Conservation (phyloP, 1,284 basidiomycete species). For the Fomitopsis pinicola region DNA sequence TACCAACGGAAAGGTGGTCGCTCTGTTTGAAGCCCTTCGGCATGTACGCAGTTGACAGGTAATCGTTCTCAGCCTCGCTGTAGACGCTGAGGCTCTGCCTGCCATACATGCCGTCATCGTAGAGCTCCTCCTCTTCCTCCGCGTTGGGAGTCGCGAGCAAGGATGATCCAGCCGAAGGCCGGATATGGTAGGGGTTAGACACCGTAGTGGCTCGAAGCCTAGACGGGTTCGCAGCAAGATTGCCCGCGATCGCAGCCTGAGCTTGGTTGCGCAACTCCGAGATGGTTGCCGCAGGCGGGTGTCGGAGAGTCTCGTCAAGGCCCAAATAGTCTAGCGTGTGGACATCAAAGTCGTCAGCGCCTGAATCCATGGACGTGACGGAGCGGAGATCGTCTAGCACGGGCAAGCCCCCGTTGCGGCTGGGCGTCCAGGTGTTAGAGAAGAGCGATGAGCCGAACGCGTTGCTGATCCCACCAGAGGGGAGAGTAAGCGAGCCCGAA, state of each 20-base stretch:
- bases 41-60: constrained; percentile 53
- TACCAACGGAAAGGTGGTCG: constrained; percentile 53
- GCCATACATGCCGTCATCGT: constrained; percentile 59
- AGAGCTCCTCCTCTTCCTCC: constrained; percentile 68
- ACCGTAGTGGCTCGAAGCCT: constrained; percentile 87
- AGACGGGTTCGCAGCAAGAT: constrained; percentile 68
- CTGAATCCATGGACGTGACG: constrained; percentile 73
- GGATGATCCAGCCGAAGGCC: constrained; percentile 51
- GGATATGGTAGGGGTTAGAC: constrained; percentile 74
- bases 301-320: constrained; percentile 70
- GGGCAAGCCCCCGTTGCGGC: constrained; percentile 55
- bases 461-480: constrained; percentile 70
- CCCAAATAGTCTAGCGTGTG: constrained; percentile 95
- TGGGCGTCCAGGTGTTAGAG: constrained; percentile 82
- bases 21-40: constrained; percentile 70
- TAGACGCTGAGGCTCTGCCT: constrained; percentile 37
- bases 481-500: constrained; percentile 80
- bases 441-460: constrained; percentile 87
- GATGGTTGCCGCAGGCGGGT: constrained; percentile 75
- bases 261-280: constrained; percentile 83
- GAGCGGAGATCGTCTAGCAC: constrained; percentile 76
- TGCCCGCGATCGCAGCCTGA: constrained; percentile 83
- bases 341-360: constrained; percentile 83
- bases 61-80: constrained; percentile 49
- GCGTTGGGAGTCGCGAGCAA: constrained; percentile 58